phyloP scores from a whole-genome alignment of 2,329 filamentous ascomycete genomes.

The Alternaria sp. region DNA sequence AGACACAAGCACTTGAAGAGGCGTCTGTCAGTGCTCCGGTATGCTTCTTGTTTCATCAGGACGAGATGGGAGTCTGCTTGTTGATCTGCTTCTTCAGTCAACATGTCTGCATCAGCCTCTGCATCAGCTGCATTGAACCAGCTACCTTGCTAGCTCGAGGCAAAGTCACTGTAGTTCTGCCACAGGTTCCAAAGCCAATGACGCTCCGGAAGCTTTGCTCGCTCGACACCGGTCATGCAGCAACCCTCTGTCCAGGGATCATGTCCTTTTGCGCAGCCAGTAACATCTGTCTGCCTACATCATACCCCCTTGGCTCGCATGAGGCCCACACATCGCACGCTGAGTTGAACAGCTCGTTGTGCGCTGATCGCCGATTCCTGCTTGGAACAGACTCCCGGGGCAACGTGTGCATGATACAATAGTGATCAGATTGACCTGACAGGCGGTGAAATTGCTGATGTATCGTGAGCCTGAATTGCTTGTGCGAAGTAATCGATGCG shows the following conservation, averaged over 20 bases:
- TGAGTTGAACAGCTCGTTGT: slow-evolving; percentile 24
- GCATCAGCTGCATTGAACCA: slow-evolving; percentile 3
- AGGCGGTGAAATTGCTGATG: background rate
- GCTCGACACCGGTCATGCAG: slow-evolving; percentile 17
- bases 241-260: slow-evolving; percentile 25
- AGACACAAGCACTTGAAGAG: background rate
- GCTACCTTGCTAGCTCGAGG: slow-evolving; percentile 8
- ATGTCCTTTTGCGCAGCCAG: slow-evolving; percentile 33
- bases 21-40: slow-evolving; percentile 3
- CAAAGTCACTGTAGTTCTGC: slow-evolving; percentile 1
- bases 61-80: background rate
- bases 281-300: slow-evolving; percentile 30
- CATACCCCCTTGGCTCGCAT: slow-evolving; percentile 28
- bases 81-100: background rate
- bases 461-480: background rate
- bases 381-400: slow-evolving; percentile 19
- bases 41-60: slow-evolving; percentile 2
- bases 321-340: slow-evolving; percentile 24
- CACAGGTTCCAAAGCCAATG: slow-evolving; percentile 8
- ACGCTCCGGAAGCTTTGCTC: slow-evolving; percentile 4
- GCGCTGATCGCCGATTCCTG: slow-evolving; percentile 31
- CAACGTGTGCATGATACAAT: background rate
- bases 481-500: background rate
- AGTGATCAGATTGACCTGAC: background rate
- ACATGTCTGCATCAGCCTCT: slow-evolving; percentile 1